Base-by-base conservation (phyloP, 768 basidiomycete species). In the Pilatotrama ljubarskyi region DNA sequence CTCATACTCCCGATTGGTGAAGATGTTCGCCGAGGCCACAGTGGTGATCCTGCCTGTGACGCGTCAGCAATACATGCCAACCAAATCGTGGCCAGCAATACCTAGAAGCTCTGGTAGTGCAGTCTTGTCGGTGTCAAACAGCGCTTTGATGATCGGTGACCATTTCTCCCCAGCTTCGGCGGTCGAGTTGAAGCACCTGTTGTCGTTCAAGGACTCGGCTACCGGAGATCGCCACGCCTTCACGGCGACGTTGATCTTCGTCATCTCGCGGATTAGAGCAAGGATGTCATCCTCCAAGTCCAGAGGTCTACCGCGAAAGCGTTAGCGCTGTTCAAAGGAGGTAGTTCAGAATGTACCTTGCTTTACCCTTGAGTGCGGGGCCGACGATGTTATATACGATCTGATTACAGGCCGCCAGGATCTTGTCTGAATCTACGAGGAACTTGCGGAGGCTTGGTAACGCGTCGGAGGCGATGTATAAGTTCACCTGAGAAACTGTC, bases 1-100 rank as follows among this genome's bases (percentile, higher is more conserved):
- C 75, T 99, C 97, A 55, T 94, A 91, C 70, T 98, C 97, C 46
- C 90, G 80, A 69, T 94, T 98, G 29, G 93, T 89, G 74, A 99
- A 99, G 55, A 99, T 97, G 68, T 97, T 98, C 18, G 93, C 88
- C 0, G 95, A 96, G 1, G 97, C 89, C 0, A 87, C 85, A 2
- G 91, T 86, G 1, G 91, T 86, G 52, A 96, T 84, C 76, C 83
- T 84, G 70, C 86, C 96, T 81, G 66, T 35, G 46, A 75, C 65
- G 24, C 18, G 29, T 62, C 22, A 61, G 50, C 9, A 15, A 5
- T 1, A 8, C 20, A 14, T 4, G 18, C n/a, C 36, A 69, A 17
- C 76, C 59, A 69, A 42, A 68, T 14, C 6, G 13, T 26, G 5
- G 5, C 42, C 29, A 38, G 22, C 25, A 5, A 25, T 68, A 94